A percentile compares a stretch with the other conserved stretches of the same genome.
Evolutionary conservation across 768 basidiomycete species (phyloP).

Genomic region (Hebeloma cylindrosporum): DNA sequence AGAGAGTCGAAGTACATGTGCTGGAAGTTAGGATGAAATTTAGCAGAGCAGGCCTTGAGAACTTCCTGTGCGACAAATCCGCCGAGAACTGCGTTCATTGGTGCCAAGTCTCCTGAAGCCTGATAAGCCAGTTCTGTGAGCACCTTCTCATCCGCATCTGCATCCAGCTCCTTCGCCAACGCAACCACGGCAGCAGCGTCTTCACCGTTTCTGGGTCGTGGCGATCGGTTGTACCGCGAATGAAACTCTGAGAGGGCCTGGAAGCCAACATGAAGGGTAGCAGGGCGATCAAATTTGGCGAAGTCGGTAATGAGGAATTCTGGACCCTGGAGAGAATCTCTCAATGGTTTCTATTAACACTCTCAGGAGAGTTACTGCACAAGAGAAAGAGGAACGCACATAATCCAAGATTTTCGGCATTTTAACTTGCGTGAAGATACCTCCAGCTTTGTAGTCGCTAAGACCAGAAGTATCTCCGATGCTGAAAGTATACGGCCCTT

Average conservation of each 20-base stretch:
- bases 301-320: constrained; percentile 96
- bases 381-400: constrained; percentile 48
- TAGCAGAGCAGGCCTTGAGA: constrained; percentile 94
- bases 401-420: constrained; percentile 97
- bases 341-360: constrained; percentile 78
- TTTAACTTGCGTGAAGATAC: constrained; percentile 97
- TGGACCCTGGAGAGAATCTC: constrained; percentile 77
- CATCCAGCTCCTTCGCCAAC: constrained; percentile 75
- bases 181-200: constrained; percentile 76
- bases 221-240: constrained; percentile 63
- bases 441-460: constrained; percentile 79
- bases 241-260: constrained; percentile 86
- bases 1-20: constrained; percentile 97
- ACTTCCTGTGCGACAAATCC: constrained; percentile 98
- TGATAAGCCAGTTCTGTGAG: constrained; percentile 87
- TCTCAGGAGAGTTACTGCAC: constrained; percentile 1
- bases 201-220: constrained; percentile 76
- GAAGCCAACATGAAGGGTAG: constrained; percentile 90
- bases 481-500: constrained; percentile 96
- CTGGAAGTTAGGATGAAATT: constrained; percentile 96
- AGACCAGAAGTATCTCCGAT: constrained; percentile 89
- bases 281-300: constrained; percentile 92
- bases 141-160: constrained; percentile 78
- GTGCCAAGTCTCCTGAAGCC: constrained; percentile 86
- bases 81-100: constrained; percentile 90